phyloP scores from a whole-genome alignment of 2,329 filamentous ascomycete genomes.

The Penicillium sp. region DNA sequence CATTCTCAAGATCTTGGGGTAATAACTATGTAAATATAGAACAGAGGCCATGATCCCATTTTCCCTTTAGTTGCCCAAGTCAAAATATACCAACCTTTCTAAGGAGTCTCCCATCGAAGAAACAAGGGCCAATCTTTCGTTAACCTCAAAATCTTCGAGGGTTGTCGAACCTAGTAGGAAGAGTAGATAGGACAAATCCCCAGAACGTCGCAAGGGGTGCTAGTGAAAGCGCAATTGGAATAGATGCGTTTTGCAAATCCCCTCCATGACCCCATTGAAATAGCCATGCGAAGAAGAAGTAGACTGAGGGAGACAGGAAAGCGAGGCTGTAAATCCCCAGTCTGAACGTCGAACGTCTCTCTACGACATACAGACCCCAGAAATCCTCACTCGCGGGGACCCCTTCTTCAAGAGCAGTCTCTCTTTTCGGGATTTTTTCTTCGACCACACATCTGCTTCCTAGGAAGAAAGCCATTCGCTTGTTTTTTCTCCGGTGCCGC shows the following conservation, averaged over 20 bases:
- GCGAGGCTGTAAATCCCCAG: neutral
- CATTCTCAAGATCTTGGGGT: neutral
- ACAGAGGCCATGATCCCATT: neutral
- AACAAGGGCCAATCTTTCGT: too few relatives aligned
- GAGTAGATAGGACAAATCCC: too few relatives aligned
- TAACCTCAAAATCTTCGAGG: neutral
- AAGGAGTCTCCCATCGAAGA: too few relatives aligned
- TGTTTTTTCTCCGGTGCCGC: too few relatives aligned
- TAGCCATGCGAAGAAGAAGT: neutral
- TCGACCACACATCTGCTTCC: neutral
- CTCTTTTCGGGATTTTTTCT: neutral
- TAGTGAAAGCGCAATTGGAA: neutral
- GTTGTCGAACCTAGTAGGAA: neutral
- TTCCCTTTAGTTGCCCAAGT: too few relatives aligned
- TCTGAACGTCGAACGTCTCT: neutral
- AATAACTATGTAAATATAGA: neutral
- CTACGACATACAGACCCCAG: neutral
- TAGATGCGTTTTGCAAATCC: neutral
- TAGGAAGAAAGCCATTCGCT: too few relatives aligned
- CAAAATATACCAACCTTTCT: too few relatives aligned
- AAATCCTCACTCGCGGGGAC: neutral
- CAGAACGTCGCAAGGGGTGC: too few relatives aligned
- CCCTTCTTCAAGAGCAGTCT: neutral
- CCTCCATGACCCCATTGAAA: neutral
- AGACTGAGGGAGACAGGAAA: neutral